phyloP scores from a whole-genome alignment of 768 basidiomycete species.

The Mycena crocata region DNA sequence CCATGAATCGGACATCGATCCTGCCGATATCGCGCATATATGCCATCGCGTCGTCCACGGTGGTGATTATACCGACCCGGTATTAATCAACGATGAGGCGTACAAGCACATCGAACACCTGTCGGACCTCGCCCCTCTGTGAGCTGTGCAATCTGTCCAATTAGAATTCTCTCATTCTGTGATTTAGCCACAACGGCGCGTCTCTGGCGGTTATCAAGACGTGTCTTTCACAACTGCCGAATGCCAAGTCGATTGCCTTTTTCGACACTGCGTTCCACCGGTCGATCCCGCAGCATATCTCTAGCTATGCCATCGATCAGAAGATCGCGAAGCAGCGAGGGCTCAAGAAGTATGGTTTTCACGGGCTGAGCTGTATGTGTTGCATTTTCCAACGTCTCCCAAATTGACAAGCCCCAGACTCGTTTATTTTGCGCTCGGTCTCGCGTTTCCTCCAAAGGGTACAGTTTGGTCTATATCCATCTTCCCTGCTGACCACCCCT shows the following conservation, averaged over 20 bases:
- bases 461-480: neutral
- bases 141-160: constrained; percentile 18
- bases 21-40: constrained; percentile 60
- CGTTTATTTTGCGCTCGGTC: constrained; percentile 75
- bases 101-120: constrained; percentile 80
- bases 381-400: neutral
- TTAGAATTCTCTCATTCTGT: neutral
- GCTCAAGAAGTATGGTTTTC: constrained; percentile 92
- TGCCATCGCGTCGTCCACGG: constrained; percentile 91
- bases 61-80: constrained; percentile 78
- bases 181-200: constrained; percentile 67
- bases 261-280: constrained; percentile 92
- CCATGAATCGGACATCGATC: constrained; percentile 54
- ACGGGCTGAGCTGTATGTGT: constrained; percentile 79
- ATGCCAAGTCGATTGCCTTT: constrained; percentile 81
- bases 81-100: constrained; percentile 73
- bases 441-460: constrained; percentile 70
- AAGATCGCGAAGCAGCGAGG: constrained; percentile 70
- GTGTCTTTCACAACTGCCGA: constrained; percentile 70
- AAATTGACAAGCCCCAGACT: constrained; percentile 52
- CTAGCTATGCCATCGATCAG: constrained; percentile 83
- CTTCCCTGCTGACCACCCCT: neutral
- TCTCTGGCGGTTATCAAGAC: constrained; percentile 65
- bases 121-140: constrained; percentile 86
- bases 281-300: constrained; percentile 79